Evolutionary conservation across 192 early-diverging fungal species (phyloP).

Genomic region (Gryganskiella cystojenkinii): DNA sequence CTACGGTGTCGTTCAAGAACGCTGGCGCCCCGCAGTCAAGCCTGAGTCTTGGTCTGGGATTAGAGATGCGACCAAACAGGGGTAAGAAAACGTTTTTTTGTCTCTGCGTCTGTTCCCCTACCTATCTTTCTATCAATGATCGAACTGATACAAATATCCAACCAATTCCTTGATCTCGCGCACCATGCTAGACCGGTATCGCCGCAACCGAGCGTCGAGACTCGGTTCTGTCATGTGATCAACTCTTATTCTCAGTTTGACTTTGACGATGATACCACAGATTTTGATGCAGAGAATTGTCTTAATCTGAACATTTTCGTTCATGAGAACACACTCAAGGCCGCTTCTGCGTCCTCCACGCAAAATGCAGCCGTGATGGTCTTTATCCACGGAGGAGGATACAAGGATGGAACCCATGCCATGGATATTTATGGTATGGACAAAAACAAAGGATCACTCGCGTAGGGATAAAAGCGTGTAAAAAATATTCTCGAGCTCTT

Average conservation of each 20-base stretch:
- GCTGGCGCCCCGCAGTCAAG: conserved; percentile 31
- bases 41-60: conserved; percentile 24
- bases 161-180: no score
- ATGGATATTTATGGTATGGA: conserved; percentile 34
- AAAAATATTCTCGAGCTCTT: no score
- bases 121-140: no score
- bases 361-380: conserved; percentile 13
- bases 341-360: neutral
- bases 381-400: conserved; percentile 37
- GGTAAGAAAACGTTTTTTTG: conserved; percentile 19
- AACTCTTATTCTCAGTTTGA: conserved; percentile 4
- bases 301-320: conserved; percentile 42
- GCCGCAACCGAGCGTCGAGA: conserved; percentile 1
- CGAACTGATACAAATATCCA: neutral
- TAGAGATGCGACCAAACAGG: conserved; percentile 27
- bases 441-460: neutral
- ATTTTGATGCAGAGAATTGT: conserved; percentile 26
- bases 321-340: conserved; percentile 23
- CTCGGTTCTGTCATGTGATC: neutral
- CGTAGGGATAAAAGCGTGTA: no score
- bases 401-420: conserved; percentile 19
- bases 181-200: conserved; percentile 27
- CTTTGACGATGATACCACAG: neutral
- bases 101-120: no score
- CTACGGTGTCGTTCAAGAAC: conserved; percentile 16